A percentile compares a stretch with the other conserved stretches of the same genome.
Conservation (phyloP, 2,329 filamentous ascomycete genomes). For the Ambrosiella cleistominuta region DNA sequence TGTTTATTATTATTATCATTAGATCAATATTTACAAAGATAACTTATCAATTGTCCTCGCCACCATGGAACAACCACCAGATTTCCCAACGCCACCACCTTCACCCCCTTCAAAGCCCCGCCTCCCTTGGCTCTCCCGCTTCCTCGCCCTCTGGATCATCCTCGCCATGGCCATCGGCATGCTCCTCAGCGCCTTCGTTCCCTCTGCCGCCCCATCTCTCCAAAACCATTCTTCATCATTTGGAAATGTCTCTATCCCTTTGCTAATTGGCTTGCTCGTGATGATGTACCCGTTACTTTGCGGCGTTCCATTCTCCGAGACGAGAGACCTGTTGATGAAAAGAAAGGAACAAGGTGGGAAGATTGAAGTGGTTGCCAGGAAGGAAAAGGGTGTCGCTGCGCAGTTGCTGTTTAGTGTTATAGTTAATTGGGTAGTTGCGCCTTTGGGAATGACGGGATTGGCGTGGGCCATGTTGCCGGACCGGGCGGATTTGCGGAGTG, state of each 20-base stretch:
- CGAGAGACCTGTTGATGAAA: not conserved
- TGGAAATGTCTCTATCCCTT: conserved; percentile 49
- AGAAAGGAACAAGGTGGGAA: not conserved
- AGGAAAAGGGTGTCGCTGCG: conserved; percentile 44
- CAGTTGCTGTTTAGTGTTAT: conserved; percentile 63
- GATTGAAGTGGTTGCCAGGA: no score
- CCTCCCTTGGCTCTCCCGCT: conserved; percentile 43
- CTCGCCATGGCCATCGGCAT: conserved; percentile 63
- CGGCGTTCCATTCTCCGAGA: conserved; percentile 55
- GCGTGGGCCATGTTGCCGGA: conserved; percentile 53
- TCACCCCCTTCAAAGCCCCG: not conserved
- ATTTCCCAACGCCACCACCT: not conserved
- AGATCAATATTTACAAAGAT: not conserved
- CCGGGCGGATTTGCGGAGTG: conserved; percentile 38
- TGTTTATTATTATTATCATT: not conserved
- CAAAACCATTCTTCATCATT: conserved; percentile 43
- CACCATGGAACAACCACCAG: not conserved
- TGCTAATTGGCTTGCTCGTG: conserved; percentile 65
- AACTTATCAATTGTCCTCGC: not conserved
- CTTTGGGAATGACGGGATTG: conserved; percentile 61
- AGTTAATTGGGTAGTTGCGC: conserved; percentile 70
- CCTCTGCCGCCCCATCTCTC: conserved; percentile 39
- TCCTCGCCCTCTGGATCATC: conserved; percentile 56
- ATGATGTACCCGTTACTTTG: conserved; percentile 95
- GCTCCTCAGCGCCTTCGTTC: conserved; percentile 58